Conservation (phyloP, 768 basidiomycete species). For the Rickenella mellea region DNA sequence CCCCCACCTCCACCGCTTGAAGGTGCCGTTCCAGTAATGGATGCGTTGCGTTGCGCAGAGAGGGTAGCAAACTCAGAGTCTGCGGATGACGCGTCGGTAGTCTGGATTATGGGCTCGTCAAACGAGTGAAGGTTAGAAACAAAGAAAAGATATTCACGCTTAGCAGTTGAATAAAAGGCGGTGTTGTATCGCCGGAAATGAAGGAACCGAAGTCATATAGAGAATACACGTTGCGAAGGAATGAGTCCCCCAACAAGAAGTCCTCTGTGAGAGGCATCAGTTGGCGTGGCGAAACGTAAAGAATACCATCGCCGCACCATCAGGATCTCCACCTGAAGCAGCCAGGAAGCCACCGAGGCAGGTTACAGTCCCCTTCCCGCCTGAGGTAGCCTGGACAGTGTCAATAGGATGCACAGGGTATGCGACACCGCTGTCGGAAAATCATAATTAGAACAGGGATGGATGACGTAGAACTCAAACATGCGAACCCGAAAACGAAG, state of each 20-base stretch:
- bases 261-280: no score
- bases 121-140: background rate
- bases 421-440: background rate
- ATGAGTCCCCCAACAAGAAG: slow-evolving; percentile 10
- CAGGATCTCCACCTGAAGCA: no score
- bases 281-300: no score
- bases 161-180: slow-evolving; percentile 8
- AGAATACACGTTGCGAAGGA: slow-evolving; percentile 12
- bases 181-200: background rate
- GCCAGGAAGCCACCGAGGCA: slow-evolving; percentile 3
- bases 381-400: background rate
- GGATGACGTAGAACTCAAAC: background rate
- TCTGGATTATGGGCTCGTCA: background rate
- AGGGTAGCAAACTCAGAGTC: background rate
- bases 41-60: background rate
- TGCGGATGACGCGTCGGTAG: background rate
- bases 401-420: slow-evolving; percentile 11
- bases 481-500: slow-evolving; percentile 20
- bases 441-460: background rate
- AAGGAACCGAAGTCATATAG: slow-evolving; percentile 13
- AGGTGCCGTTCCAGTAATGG: background rate
- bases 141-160: slow-evolving; percentile 3
- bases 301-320: no score
- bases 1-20: background rate
- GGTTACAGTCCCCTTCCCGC: background rate